Evolutionary conservation across 805 yeast species (phyloP), one percentile per base, ranked within the genome.

Genomic region (Teunomyces stri): DNA sequence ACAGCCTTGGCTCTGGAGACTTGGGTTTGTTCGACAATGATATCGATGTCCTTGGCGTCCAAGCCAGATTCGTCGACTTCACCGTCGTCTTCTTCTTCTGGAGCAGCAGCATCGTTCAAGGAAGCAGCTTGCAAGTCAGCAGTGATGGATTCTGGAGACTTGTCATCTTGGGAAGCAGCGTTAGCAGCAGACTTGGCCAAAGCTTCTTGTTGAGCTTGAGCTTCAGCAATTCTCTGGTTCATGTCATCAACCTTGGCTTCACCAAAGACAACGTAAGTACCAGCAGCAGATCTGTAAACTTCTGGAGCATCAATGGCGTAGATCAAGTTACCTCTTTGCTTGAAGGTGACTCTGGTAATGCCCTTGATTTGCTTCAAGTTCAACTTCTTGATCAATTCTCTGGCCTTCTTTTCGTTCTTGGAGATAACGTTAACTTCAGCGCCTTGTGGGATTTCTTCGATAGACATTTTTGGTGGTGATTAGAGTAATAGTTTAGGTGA

Each of bases 161-260:
- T 83, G 73, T 81, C 73, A 28, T 52, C 62, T 44, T 59, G 64
- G 43, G 56, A 61, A 46, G 64, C 67, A 47, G 65, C 61, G 56
- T 61, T 65, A 49, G 70, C 76, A 53, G 70, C 72, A 52, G 74
- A 76, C 50, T 69, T 68, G 49, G 74, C 72, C 49, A 71, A 72
- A 50, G 73, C 74, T 47, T 70, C 74, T 72, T 84, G 87, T 57
- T 88, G 88, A 65, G 87, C 87, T 70, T 85, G 87, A 54, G 87
- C 85, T 68, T 84, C 87, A 67, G 87, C 86, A 73, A 87, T 80
- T 80, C 90, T 85, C 75, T 88, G 84, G 76, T 85, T 83, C 74
- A 90, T 76, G 79, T 92, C 96, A 74, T 92, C 97, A 60, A 88
- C 87, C 81, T 89, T 88, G 68, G 97, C 96, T 77, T 91, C 97